Evolutionary conservation across 176 grass and related monocot species (phyloP).

Genomic region (Musa beccarii): DNA sequence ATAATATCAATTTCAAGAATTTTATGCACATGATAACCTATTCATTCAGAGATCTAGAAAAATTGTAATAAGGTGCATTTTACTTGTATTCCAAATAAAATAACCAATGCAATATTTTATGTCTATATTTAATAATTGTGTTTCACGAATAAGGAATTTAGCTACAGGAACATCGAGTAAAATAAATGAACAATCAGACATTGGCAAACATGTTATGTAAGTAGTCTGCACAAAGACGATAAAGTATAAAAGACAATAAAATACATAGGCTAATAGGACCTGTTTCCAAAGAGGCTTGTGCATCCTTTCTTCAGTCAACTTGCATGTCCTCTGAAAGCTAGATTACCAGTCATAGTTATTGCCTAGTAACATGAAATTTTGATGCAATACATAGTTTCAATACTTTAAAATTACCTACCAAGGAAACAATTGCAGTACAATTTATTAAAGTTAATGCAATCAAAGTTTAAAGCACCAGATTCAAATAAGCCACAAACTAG

Average conservation of each 20-base stretch:
- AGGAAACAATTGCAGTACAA: background rate
- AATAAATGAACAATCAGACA: too few relatives aligned
- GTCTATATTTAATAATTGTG: background rate
- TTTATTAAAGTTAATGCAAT: background rate
- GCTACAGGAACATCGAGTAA: background rate
- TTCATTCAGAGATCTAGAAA: too few relatives aligned
- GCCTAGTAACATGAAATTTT: background rate
- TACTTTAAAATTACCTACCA: background rate
- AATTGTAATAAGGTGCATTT: too few relatives aligned
- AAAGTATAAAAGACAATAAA: background rate
- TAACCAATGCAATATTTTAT: too few relatives aligned
- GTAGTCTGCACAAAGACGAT: too few relatives aligned
- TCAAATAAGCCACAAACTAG: background rate
- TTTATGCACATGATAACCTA: too few relatives aligned
- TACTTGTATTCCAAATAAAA: too few relatives aligned
- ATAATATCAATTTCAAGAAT: too few relatives aligned
- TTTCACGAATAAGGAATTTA: background rate
- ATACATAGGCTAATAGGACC: slow-evolving; percentile 32
- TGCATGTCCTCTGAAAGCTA: slow-evolving; percentile 90
- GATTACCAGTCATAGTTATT: background rate
- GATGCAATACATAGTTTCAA: background rate
- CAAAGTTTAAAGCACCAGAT: background rate
- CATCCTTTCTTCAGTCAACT: slow-evolving; percentile 54
- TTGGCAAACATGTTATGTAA: too few relatives aligned
- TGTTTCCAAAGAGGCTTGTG: slow-evolving; percentile 96